phyloP scores from a whole-genome alignment of 495 filamentous ascomycete species.

The Filosporella fistucella region DNA sequence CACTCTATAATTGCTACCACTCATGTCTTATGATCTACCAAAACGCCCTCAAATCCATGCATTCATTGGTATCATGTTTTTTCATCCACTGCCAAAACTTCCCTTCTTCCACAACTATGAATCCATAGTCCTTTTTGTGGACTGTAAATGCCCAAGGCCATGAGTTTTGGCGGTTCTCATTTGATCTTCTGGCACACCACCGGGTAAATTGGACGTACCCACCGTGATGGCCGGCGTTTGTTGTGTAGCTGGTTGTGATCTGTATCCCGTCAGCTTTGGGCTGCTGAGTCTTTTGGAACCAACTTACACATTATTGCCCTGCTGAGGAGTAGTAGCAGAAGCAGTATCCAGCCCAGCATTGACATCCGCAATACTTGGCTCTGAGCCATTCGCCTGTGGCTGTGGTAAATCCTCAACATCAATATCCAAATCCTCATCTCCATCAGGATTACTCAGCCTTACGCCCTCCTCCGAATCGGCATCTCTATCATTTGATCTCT shows the following conservation, averaged over 20 bases:
- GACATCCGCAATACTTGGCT: conserved; percentile 13
- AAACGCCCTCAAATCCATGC: conserved; percentile 6
- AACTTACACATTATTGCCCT: conserved; percentile 10
- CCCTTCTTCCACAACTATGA: conserved; percentile 2
- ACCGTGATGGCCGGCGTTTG: neutral
- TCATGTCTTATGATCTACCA: neutral
- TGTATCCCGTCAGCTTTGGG: neutral
- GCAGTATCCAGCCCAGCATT: conserved; percentile 22
- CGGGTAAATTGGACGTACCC: conserved; percentile 6
- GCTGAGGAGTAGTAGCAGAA: conserved; percentile 10
- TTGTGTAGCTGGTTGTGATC: neutral
- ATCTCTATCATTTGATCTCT: conserved; percentile 10
- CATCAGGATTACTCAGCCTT: conserved; percentile 26
- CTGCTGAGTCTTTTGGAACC: neutral
- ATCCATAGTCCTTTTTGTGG: conserved; percentile 8
- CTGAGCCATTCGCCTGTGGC: conserved; percentile 2
- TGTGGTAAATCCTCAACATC: conserved; percentile 10
- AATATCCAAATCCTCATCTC: conserved; percentile 23
- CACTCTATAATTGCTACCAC: neutral
- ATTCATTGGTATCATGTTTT: conserved; percentile 11
- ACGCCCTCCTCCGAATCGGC: conserved; percentile 25
- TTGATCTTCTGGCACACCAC: conserved; percentile 10
- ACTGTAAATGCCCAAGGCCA: conserved; percentile 10
- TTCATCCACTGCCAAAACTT: neutral
- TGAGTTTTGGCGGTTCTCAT: conserved; percentile 10